Conservation (phyloP, 106 monocot genomes). For the Allium fistulosum region DNA sequence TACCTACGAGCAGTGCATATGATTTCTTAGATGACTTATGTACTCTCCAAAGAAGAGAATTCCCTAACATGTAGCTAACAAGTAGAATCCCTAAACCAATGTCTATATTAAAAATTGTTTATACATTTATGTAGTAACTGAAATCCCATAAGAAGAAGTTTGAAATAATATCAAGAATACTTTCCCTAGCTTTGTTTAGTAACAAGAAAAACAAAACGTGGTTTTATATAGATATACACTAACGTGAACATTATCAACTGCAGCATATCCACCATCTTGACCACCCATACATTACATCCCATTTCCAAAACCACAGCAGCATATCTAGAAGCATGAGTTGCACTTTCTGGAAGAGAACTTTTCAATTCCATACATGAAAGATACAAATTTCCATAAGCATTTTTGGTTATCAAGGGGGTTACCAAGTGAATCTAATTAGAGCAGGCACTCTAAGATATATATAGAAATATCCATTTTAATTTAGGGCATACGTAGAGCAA, state of each 20-base stretch:
- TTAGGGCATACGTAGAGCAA: too few relatives aligned
- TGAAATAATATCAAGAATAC: background rate
- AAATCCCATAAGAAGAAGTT: background rate
- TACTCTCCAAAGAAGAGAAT: slow-evolving; percentile 85
- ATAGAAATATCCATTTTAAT: too few relatives aligned
- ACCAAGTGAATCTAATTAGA: too few relatives aligned
- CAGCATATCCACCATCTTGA: too few relatives aligned
- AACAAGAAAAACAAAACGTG: background rate
- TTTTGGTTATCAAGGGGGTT: too few relatives aligned
- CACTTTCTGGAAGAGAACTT: too few relatives aligned
- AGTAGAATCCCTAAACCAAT: slow-evolving; percentile 65
- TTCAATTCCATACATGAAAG: too few relatives aligned
- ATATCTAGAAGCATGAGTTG: slow-evolving; percentile 88
- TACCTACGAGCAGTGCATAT: slow-evolving; percentile 50
- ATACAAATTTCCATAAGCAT: too few relatives aligned
- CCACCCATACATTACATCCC: too few relatives aligned
- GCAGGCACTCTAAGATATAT: too few relatives aligned
- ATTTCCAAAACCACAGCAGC: too few relatives aligned
- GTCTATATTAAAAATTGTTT: background rate
- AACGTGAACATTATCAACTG: slow-evolving; percentile 91
- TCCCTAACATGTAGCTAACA: slow-evolving; percentile 95
- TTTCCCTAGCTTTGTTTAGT: too few relatives aligned
- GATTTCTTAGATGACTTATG: slow-evolving; percentile 67
- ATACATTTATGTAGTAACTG: background rate
- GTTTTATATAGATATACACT: background rate